Conservation (phyloP, 148 eudicot species). For the Vaccinium myrtillus region DNA sequence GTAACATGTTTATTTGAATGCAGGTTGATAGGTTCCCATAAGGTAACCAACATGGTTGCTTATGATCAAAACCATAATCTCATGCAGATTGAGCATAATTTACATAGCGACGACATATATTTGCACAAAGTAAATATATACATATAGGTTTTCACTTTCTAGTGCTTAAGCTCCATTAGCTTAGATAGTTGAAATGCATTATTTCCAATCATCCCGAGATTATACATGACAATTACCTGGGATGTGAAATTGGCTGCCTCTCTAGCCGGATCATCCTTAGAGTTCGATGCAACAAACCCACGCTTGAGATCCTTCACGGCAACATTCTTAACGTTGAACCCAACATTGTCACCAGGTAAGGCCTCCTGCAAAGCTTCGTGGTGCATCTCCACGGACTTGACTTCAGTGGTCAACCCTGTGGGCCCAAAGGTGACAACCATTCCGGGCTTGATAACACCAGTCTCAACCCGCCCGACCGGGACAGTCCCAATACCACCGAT, state of each 20-base stretch:
- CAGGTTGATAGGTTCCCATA: too few species aligned
- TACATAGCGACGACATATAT: neutral
- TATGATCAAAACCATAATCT: neutral
- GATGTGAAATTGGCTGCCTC: conserved; percentile 32
- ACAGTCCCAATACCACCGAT: conserved; percentile 42
- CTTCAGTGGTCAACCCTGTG: conserved; percentile 39
- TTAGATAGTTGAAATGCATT: neutral
- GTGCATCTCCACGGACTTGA: conserved; percentile 43
- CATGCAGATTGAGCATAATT: neutral
- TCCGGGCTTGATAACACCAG: conserved; percentile 1
- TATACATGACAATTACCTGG: conserved; percentile 33
- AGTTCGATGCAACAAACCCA: neutral
- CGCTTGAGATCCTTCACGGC: conserved; percentile 38
- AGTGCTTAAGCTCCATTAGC: neutral
- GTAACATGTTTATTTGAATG: neutral
- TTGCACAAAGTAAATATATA: neutral
- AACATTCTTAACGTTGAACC: conserved; percentile 40
- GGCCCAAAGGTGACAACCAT: conserved; percentile 41
- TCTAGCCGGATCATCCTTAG: conserved; percentile 14
- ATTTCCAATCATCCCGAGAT: conserved; percentile 32
- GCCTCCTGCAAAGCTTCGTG: conserved; percentile 16
- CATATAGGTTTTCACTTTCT: neutral
- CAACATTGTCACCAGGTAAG: conserved; percentile 14
- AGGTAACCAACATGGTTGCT: neutral
- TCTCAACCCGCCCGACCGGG: conserved; percentile 6